phyloP scores from a whole-genome alignment of 2,329 filamentous ascomycete species.

The Trichoderma guizhouense region DNA sequence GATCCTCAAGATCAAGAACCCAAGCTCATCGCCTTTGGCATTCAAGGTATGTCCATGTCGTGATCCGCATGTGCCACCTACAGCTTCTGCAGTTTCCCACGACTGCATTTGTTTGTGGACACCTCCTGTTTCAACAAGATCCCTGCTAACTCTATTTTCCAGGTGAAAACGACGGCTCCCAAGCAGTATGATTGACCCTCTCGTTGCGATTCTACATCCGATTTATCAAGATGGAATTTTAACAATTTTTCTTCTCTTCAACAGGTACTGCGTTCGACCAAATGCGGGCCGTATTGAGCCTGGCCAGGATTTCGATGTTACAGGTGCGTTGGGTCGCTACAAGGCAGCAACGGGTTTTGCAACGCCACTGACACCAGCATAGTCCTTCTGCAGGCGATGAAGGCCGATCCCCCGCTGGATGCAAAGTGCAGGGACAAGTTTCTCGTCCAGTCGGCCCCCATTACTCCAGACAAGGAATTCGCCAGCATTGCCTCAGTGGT shows the following conservation, averaged over 20 bases:
- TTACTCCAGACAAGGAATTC: conserved; percentile 80
- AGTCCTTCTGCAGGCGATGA: conserved; percentile 98
- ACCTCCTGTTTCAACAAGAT: conserved; percentile 10
- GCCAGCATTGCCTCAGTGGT: conserved; percentile 78
- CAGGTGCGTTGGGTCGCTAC: conserved; percentile 58
- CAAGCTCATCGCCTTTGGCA: conserved; percentile 59
- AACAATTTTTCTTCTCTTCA: neutral
- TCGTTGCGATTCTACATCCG: neutral
- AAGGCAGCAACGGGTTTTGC: neutral
- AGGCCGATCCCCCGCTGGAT: conserved; percentile 81
- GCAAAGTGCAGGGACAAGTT: conserved; percentile 97
- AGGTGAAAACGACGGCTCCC: conserved; percentile 98
- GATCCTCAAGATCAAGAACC: conserved; percentile 62
- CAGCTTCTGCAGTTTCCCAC: neutral
- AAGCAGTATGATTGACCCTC: conserved; percentile 75
- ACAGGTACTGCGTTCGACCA: conserved; percentile 92
- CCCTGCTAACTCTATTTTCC: conserved; percentile 21
- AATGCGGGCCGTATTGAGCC: conserved; percentile 96
- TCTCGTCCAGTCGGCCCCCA: conserved; percentile 85
- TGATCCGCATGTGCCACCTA: neutral
- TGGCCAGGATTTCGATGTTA: conserved; percentile 84
- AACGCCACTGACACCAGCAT: conserved; percentile 24
- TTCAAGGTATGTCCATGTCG: conserved; percentile 62
- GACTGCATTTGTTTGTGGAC: neutral
- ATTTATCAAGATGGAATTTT: neutral